Evolutionary conservation across 768 basidiomycete genomes (phyloP), one percentile per base, ranked within the genome.

Genomic region (Mycena vitilis): DNA sequence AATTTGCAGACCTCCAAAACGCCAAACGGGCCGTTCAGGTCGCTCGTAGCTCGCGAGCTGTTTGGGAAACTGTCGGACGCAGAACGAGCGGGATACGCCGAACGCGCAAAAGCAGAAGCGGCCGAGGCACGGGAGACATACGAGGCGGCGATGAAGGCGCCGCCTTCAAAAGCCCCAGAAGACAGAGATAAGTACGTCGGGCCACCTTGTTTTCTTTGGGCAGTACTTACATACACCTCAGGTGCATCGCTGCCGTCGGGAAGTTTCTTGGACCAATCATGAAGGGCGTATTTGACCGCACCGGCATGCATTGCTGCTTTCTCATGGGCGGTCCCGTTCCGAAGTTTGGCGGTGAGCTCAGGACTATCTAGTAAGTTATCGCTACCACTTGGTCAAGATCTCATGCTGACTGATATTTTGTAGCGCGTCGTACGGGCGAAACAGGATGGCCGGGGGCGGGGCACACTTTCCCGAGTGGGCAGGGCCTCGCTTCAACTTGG

Each of bases 41-140:
- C 18, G 18, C 2, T 10, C 5, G 22, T 48, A 11, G n/a, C 47
- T 11, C 47, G 47, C n/a, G 47, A 48, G 47, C 16, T 48, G 5
- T 68, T 68, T 22, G 61, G 45, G 1, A 34, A 9, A 4, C 49
- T 68, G 5, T n/a, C 61, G 9, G 47, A 44, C 18, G 30, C 9
- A 7, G 54, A 58, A 44, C 38, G 49, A 15, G 25, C 2, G 20
- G 55, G 1, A 16, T 60, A 60, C 42, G 48, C 30, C 1, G 20
- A 16, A 9, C 48, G 58, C 2, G 60, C 66, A 1, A 62, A 63
- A 30, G 54, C 25, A 5, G 53, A 62, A 44, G 57, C 49, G 18
- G 51, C 16, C 18, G 34, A 2, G 13, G 47, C 42, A 3, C 49
- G 54, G 42, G 38, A 51, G 20, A 23, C 22, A 20, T 68, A 44